These are phyloP conservation scores for Metarhizium anisopliae DNA, from an alignment of 2,329 filamentous ascomycete species.

Conservation along the genomic window DNA sequence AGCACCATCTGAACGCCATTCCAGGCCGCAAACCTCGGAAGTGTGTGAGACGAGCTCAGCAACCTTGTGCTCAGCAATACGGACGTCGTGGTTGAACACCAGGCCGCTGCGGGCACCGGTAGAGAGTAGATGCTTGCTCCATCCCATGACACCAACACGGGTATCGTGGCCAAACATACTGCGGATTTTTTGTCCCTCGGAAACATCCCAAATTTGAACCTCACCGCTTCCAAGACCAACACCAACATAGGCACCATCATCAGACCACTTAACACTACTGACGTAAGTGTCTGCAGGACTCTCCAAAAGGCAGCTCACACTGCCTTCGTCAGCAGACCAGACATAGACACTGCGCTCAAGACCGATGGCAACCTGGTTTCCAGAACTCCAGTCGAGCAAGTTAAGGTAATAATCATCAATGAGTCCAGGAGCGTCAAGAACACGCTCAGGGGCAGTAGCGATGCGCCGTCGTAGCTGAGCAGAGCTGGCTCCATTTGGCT, in stretches of 20 bases:
- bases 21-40: slow-evolving; percentile 93
- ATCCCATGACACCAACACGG: slow-evolving; percentile 95
- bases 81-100: slow-evolving; percentile 97
- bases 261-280: slow-evolving; percentile 98
- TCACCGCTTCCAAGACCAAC: slow-evolving; percentile 92
- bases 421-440: slow-evolving; percentile 89
- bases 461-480: slow-evolving; percentile 88
- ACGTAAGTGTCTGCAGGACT: slow-evolving; percentile 86
- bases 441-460: slow-evolving; percentile 88
- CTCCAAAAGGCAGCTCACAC: slow-evolving; percentile 82
- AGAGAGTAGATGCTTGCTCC: slow-evolving; percentile 97
- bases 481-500: slow-evolving; percentile 60
- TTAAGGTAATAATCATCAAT: slow-evolving; percentile 99
- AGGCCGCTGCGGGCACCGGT: slow-evolving; percentile 91
- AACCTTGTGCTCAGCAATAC: slow-evolving; percentile 94
- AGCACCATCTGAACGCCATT: slow-evolving; percentile 93
- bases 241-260: slow-evolving; percentile 90
- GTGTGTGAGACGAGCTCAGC: slow-evolving; percentile 96
- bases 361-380: slow-evolving; percentile 96
- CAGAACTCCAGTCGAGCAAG: slow-evolving; percentile 94
- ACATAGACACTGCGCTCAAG: slow-evolving; percentile 96
- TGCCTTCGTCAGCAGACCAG: slow-evolving; percentile 92
- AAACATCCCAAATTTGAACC: slow-evolving; percentile 98
- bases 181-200: slow-evolving; percentile 88
- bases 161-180: slow-evolving; percentile 98